Conservation (phyloP, 73 alveolate species). For the Stentor coeruleus region DNA sequence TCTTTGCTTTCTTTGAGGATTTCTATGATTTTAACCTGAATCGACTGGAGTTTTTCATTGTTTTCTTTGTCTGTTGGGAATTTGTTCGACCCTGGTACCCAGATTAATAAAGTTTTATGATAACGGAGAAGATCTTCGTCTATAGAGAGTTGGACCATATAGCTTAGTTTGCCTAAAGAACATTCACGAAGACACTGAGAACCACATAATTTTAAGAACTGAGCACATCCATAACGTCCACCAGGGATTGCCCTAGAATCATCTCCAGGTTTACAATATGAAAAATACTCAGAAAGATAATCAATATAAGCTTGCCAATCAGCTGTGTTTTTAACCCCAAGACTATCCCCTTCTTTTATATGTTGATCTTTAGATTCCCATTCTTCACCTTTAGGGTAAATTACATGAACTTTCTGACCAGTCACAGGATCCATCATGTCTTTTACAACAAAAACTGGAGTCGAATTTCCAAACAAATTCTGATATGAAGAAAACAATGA, state of each 20-base stretch:
- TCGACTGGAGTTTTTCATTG: slow-evolving; percentile 40
- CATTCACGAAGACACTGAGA: slow-evolving; percentile 37
- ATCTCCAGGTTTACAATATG: neutral
- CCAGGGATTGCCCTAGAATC: slow-evolving; percentile 72
- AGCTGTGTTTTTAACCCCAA: slow-evolving; percentile 10
- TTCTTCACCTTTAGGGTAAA: slow-evolving; percentile 27
- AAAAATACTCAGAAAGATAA: neutral
- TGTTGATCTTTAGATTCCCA: slow-evolving; percentile 18
- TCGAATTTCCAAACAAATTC: neutral
- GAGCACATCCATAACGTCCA: slow-evolving; percentile 77
- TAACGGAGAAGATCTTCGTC: slow-evolving; percentile 59
- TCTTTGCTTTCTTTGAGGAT: slow-evolving; percentile 42
- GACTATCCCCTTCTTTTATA: slow-evolving; percentile 4
- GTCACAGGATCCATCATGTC: slow-evolving; percentile 27
- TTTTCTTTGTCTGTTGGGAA: slow-evolving; percentile 21
- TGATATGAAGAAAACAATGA: slow-evolving; percentile 11
- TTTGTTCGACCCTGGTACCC: slow-evolving; percentile 39
- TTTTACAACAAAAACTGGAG: neutral
- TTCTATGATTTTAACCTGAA: slow-evolving; percentile 46
- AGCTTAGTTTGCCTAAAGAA: slow-evolving; percentile 56
- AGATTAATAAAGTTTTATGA: slow-evolving; percentile 49
- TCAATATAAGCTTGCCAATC: slow-evolving; percentile 24
- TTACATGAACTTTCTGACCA: neutral
- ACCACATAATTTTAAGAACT: slow-evolving; percentile 63
- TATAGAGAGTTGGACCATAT: slow-evolving; percentile 57